Percentiles rank a stretch among this genome's conserved stretches.
These are phyloP conservation scores for Penicillium rolfsii DNA, from an alignment of 2,329 filamentous ascomycete genomes.

Conservation along the genomic window DNA sequence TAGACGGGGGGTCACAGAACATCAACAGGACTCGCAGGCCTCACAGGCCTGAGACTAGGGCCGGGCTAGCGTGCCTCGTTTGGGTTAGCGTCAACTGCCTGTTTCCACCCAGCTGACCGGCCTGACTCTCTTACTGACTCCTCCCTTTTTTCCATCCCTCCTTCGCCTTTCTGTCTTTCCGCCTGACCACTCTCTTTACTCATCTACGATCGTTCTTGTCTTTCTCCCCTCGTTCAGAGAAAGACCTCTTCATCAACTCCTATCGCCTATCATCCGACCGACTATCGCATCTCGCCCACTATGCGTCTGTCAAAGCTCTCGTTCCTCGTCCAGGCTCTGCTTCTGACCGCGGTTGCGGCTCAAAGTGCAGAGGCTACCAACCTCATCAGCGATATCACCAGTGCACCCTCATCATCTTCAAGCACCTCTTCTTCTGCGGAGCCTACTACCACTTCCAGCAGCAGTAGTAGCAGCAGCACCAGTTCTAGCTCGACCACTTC, in stretches of 20 bases:
- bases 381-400: constrained; percentile 19
- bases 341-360: constrained; percentile 38
- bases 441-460: constrained; percentile 17
- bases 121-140: constrained; percentile 10
- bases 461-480: too few species aligned
- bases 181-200: constrained; percentile 1
- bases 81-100: constrained; percentile 18
- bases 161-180: constrained; percentile 14
- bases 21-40: neutral
- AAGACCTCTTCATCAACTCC: neutral
- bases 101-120: constrained; percentile 8
- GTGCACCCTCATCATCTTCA: constrained; percentile 17
- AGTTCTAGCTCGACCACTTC: constrained; percentile 3
- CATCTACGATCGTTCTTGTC: constrained; percentile 16
- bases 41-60: constrained; percentile 17
- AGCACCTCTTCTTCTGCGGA: constrained; percentile 20
- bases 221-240: constrained; percentile 14
- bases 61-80: constrained; percentile 17
- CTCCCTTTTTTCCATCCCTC: constrained; percentile 11
- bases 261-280: neutral
- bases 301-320: constrained; percentile 40
- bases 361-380: constrained; percentile 31
- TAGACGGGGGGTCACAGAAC: neutral
- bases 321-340: constrained; percentile 39
- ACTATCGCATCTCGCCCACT: constrained; percentile 16